Percentiles rank a stretch among this genome's conserved stretches.
These are phyloP conservation scores for Naganishia sp. DNA, from an alignment of 1,284 basidiomycete genomes.

Conservation along the genomic window DNA sequence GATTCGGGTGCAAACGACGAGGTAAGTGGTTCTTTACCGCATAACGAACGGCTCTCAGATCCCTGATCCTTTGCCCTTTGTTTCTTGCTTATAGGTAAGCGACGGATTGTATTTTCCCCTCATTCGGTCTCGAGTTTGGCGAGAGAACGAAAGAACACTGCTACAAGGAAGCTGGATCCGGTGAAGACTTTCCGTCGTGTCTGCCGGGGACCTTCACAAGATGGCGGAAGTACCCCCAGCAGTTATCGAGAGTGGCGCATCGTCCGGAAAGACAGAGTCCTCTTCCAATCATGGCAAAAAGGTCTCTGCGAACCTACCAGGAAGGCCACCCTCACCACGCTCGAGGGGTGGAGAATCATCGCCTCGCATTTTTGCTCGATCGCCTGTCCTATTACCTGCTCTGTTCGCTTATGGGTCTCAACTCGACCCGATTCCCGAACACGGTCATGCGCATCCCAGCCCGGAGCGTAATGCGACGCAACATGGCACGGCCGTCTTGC, in stretches of 20 bases:
- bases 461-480: neutral
- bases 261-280: too few relatives aligned
- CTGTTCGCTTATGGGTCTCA: neutral
- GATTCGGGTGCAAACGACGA: conserved; percentile 51
- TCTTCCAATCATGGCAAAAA: neutral
- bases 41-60: neutral
- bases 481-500: neutral
- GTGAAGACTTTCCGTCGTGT: too few relatives aligned
- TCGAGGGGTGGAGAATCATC: conserved; percentile 1
- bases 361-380: conserved; percentile 2
- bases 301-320: neutral
- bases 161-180: too few relatives aligned
- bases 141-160: neutral
- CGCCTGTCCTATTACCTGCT: conserved; percentile 5
- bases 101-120: neutral
- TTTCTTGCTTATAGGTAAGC: conserved; percentile 15
- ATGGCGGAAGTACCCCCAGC: too few relatives aligned
- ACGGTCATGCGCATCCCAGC: conserved; percentile 10
- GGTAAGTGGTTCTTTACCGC: conserved; percentile 39
- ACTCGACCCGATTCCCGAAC: conserved; percentile 19
- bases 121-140: neutral
- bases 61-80: conserved; percentile 8
- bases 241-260: too few relatives aligned
- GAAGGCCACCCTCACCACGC: neutral
- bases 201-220: too few relatives aligned